Conservation (phyloP, 106 monocot species). For the Agapanthus africanus region DNA sequence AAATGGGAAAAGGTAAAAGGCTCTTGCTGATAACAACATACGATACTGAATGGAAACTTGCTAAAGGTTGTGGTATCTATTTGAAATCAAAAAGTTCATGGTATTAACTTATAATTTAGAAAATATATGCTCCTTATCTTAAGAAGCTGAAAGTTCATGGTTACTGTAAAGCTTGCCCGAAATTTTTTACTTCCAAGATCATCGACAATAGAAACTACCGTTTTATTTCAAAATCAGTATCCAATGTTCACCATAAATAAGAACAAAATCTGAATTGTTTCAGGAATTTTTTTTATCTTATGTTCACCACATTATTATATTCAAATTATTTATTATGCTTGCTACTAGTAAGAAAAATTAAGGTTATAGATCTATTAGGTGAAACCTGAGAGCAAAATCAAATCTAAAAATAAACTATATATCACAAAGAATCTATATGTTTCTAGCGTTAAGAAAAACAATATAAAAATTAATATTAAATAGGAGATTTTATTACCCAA, state of each 20-base stretch:
- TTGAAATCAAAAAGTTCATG: no score
- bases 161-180: no score
- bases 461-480: neutral
- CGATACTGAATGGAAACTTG: no score
- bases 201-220: neutral
- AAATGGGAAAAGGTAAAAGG: no score
- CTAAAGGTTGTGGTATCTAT: no score
- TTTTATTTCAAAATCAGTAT: neutral
- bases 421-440: neutral
- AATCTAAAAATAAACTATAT: neutral
- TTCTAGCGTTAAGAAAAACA: neutral
- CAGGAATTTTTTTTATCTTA: no score
- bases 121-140: no score
- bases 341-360: neutral
- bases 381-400: neutral
- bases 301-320: neutral
- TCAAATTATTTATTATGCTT: neutral
- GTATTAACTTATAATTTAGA: no score
- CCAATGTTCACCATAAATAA: neutral
- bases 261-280: neutral
- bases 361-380: neutral
- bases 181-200: neutral
- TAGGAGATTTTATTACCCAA: conserved; percentile 51
- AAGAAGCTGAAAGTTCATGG: no score
- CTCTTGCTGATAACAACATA: no score